These are phyloP conservation scores for Triglochin maritima DNA, from an alignment of 106 monocot species.

Conservation along the genomic window DNA sequence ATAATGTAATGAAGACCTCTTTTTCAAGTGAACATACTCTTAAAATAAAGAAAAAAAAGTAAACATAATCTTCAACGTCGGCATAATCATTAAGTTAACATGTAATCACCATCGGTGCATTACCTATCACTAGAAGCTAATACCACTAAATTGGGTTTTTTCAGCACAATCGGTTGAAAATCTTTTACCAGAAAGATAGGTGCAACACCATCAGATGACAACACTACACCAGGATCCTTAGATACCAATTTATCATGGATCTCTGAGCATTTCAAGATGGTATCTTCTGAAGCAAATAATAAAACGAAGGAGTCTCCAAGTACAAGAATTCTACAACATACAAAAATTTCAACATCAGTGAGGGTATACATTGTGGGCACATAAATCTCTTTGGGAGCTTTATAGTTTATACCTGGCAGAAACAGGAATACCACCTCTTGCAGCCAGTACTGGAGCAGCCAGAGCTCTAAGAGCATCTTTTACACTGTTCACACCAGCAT, in stretches of 20 bases:
- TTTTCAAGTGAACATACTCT: neutral
- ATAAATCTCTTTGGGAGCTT: neutral
- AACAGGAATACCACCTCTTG: conserved; percentile 76
- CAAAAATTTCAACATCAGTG: neutral
- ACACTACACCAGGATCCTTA: conserved; percentile 40
- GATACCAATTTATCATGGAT: conserved; percentile 30
- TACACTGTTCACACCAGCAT: conserved; percentile 39
- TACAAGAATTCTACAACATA: conserved; percentile 41
- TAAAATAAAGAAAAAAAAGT: neutral
- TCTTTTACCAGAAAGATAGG: conserved; percentile 41
- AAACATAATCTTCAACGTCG: neutral
- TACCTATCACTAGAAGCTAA: conserved; percentile 75
- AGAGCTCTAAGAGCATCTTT: conserved; percentile 66
- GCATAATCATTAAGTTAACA: too few relatives aligned
- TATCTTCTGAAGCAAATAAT: conserved; percentile 58
- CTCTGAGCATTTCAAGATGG: conserved; percentile 25
- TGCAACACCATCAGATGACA: conserved; percentile 42
- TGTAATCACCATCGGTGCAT: neutral
- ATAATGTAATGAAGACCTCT: neutral
- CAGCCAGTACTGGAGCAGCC: conserved; percentile 64
- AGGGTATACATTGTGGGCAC: neutral
- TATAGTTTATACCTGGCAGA: conserved; percentile 37
- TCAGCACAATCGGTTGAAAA: conserved; percentile 14
- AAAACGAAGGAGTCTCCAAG: conserved; percentile 51
- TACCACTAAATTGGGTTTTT: conserved; percentile 42